These are phyloP conservation scores for Groenewaldozyma sp. DNA, from an alignment of 1,139 yeast species.

Conservation along the genomic window DNA sequence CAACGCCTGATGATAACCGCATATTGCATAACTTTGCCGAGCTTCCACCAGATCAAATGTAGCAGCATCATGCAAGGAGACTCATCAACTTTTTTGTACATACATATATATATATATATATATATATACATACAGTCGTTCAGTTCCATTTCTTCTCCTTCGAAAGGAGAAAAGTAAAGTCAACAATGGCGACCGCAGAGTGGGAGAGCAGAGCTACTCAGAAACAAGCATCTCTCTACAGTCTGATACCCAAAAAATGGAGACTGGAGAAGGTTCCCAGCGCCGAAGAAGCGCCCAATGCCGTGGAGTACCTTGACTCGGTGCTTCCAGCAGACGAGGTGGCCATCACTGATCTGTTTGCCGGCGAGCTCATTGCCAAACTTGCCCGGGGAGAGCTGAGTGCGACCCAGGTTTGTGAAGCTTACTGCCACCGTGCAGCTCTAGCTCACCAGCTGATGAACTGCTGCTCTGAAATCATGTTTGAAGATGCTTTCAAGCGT, in stretches of 20 bases:
- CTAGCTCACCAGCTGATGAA: slow-evolving; percentile 21
- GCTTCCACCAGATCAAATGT: no score
- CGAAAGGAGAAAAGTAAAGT: no score
- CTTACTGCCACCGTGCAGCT: slow-evolving; percentile 42
- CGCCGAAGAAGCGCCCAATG: background rate
- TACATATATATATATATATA: no score
- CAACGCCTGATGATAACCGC: no score
- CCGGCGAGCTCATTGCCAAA: slow-evolving; percentile 6
- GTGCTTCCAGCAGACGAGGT: slow-evolving; percentile 4
- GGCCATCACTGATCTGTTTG: slow-evolving; percentile 9
- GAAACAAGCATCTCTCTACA: background rate
- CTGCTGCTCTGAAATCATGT: slow-evolving; percentile 50
- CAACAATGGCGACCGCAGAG: no score
- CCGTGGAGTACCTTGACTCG: background rate
- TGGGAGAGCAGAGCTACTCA: no score
- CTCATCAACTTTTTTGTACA: no score
- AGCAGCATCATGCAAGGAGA: no score
- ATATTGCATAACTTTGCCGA: no score
- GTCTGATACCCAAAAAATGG: slow-evolving; percentile 4
- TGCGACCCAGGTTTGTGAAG: slow-evolving; percentile 20
- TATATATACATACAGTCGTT: no score
- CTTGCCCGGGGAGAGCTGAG: slow-evolving; percentile 10
- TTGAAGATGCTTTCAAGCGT: slow-evolving; percentile 37
- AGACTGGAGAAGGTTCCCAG: background rate
- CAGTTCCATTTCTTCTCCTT: no score